Evolutionary conservation across 805 yeast genomes (phyloP).

Genomic region (Dipodascopsis uninucleata): DNA sequence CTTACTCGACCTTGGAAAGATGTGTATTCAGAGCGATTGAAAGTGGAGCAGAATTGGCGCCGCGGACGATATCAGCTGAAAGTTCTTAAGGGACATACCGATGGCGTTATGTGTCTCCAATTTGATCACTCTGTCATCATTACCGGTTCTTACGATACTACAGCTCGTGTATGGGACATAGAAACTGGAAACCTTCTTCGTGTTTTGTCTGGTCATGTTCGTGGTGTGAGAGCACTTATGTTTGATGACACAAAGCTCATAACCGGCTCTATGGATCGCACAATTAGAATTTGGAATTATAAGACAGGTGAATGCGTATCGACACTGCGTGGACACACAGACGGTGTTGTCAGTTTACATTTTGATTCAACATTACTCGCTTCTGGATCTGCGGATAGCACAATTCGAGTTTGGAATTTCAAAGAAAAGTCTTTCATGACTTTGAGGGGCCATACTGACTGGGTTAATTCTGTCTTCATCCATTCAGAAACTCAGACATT

Average conservation of each 20-base stretch:
- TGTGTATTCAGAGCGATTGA: slow-evolving; percentile 84
- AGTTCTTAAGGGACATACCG: slow-evolving; percentile 74
- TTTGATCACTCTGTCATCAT: slow-evolving; percentile 75
- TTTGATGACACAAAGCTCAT: slow-evolving; percentile 88
- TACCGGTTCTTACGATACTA: slow-evolving; percentile 89
- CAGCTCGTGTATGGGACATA: slow-evolving; percentile 90
- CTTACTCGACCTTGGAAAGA: slow-evolving; percentile 88
- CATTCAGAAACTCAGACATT: slow-evolving; percentile 75
- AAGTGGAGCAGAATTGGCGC: slow-evolving; percentile 93
- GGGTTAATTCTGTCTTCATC: slow-evolving; percentile 87
- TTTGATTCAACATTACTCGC: slow-evolving; percentile 78
- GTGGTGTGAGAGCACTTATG: slow-evolving; percentile 78
- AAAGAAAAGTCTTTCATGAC: slow-evolving; percentile 90
- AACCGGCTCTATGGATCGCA: slow-evolving; percentile 86
- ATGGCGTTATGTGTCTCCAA: slow-evolving; percentile 84
- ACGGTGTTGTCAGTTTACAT: slow-evolving; percentile 80
- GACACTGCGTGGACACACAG: slow-evolving; percentile 89
- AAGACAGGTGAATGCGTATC: slow-evolving; percentile 91
- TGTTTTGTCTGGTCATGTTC: slow-evolving; percentile 81
- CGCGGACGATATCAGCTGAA: slow-evolving; percentile 65
- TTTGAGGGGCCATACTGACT: slow-evolving; percentile 85
- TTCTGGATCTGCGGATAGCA: slow-evolving; percentile 87
- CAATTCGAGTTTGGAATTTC: slow-evolving; percentile 95
- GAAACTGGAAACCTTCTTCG: slow-evolving; percentile 71
- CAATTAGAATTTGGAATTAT: slow-evolving; percentile 94